Base-by-base conservation (phyloP, 2,329 filamentous ascomycete species). In the Aspergillus sojae region DNA sequence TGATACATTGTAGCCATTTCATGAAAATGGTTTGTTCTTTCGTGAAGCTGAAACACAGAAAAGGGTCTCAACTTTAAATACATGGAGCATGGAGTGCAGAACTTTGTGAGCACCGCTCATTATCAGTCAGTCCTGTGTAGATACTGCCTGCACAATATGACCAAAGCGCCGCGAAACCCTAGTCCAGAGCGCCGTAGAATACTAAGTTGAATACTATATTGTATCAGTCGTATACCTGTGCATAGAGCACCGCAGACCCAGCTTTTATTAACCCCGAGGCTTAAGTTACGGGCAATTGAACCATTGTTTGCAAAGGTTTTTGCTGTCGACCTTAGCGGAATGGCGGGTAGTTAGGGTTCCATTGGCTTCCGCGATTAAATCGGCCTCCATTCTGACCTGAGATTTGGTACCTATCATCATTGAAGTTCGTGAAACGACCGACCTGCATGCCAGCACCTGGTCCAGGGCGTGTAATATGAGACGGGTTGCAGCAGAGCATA, bases 401-500 rank as follows among this genome's bases (percentile, higher is more conserved):
- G 43, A 70, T 61, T 26, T 72, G 66, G 56, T 75, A 75, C 45
- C 77, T 72, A 23, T 80, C 78, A 32, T 80, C 78, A 30, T 72
- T 75, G 62, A 86, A 85, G 65, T 84, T 84, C 76, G 89, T 77
- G 70, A 83, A 84, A 56, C 83, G 83, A 66, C 80, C 88, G 60
- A 91, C 84, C 64, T 88, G 84, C 64, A 89, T 85, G 23, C 92
- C 91, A 69, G 89, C 86, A 34, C 92, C 91, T 68, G 94, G 93
- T 48, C 94, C 94, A 65, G 94, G 94, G 61, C 94, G 92, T 71
- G 93, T 97, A 58, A 91, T 87, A 70, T 93, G 88, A 55, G 92
- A 93, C 43, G 94, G 94, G 79, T 98, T 98, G 81, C 93, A 96
- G 83, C 96, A 99, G 60, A 99, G 90, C 94, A 99, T 98, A 36